Evolutionary conservation across 164 flowering plant genomes (phyloP).

Genomic region (Chimonanthus salicifolius): DNA sequence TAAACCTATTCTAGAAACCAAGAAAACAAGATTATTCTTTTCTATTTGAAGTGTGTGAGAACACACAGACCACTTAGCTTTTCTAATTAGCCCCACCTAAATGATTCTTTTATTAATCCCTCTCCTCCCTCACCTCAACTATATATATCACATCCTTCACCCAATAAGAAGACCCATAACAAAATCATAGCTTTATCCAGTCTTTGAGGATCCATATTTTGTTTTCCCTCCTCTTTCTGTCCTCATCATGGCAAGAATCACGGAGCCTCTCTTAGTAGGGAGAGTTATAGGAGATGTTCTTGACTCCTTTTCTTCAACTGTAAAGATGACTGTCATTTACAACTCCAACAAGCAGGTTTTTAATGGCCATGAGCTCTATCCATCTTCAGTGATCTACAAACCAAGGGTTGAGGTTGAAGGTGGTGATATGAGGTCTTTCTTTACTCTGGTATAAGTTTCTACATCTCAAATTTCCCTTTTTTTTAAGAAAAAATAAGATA

Average conservation of each 20-base stretch:
- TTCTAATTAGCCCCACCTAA: slow-evolving; percentile 14
- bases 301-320: slow-evolving; percentile 32
- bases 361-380: slow-evolving; percentile 58
- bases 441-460: slow-evolving; percentile 42
- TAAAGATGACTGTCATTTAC: slow-evolving; percentile 46
- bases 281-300: slow-evolving; percentile 59
- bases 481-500: background rate
- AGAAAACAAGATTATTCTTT: too few species aligned
- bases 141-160: slow-evolving; percentile 20
- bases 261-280: slow-evolving; percentile 47
- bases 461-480: background rate
- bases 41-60: background rate
- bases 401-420: slow-evolving; percentile 57
- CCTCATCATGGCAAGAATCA: slow-evolving; percentile 30
- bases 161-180: slow-evolving; percentile 22
- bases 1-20: too few species aligned
- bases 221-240: background rate
- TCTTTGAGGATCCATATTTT: background rate
- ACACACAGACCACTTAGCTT: background rate
- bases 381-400: slow-evolving; percentile 41
- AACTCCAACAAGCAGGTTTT: slow-evolving; percentile 37
- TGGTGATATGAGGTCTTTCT: slow-evolving; percentile 53
- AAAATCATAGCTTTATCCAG: background rate
- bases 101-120: background rate
- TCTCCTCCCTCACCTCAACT: background rate